Base-by-base conservation (phyloP, 2,329 filamentous ascomycete species). In the Ceratocystis alfenasii region DNA sequence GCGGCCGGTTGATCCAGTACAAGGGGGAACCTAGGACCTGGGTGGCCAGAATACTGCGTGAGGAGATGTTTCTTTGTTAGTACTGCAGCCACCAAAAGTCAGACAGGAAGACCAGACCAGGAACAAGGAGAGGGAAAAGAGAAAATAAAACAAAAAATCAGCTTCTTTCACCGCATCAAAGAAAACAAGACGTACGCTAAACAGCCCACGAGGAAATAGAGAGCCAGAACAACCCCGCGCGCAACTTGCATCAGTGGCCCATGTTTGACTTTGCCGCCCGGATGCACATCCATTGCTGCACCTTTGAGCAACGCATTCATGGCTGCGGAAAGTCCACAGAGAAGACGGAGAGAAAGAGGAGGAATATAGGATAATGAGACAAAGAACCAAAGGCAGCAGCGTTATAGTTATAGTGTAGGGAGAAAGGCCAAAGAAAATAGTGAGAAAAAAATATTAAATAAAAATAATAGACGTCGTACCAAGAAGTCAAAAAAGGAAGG, bases 1-100 rank as follows among this genome's bases (percentile, higher is more conserved):
- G 83, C 59, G 90, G 86, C 67, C 84, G 84, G 73, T 90, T 87
- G 71, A 90, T 78, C 68, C 86, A 81, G 73, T 94, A 94, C 61
- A 95, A 76, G 1, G 89, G 89, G 0, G 83, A 76, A 44, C 90
- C 90, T 67, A 95, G 77, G 69, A 91, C 80, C 72, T 95, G 90
- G 5, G 89, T 90, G 20, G 83, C 74, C 70, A 83, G 82, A 71
- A 88, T 84, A 17, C 85, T 87, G 69, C 12, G 8, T 0, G 20
- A 59, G 44, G 46, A 44, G 50, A 44, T 57, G 25, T 36, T 28
- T 25, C 46, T 48, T 22, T 20, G 25, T 59, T 15, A 45, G 30
- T 46, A 30, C 45, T 60, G 28, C 15, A 3, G 1, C 12, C 25
- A 15, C 33, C 10, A 15, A 7, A 33, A 15, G 28, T 5, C 28